A percentile compares a stretch with the other conserved stretches of the same genome.
phyloP scores from a whole-genome alignment of 352 stramenopile genomes.

The Phytophthora macrochlamydospora region DNA sequence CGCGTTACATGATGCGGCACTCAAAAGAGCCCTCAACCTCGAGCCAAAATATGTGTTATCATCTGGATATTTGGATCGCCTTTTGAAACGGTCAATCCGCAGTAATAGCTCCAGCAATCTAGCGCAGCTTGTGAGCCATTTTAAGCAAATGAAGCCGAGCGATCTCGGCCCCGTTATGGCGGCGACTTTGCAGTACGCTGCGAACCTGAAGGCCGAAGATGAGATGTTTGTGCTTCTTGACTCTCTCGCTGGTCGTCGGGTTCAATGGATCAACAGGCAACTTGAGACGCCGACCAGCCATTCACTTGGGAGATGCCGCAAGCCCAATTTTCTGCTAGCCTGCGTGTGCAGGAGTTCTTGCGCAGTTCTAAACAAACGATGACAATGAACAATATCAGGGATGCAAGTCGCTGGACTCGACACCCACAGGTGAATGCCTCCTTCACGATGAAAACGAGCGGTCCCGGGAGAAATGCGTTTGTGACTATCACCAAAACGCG shows the following conservation, averaged over 20 bases:
- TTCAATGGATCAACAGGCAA: constrained; percentile 13
- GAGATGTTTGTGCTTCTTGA: constrained; percentile 3
- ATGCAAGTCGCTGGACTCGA: neutral
- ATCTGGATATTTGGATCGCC: neutral
- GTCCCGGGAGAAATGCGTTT: neutral
- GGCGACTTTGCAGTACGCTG: neutral
- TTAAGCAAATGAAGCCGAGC: constrained; percentile 11
- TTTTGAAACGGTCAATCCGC: constrained; percentile 7
- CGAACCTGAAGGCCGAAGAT: neutral
- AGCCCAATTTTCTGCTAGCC: neutral
- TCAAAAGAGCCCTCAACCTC: constrained; percentile 1
- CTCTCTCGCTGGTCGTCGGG: constrained; percentile 2
- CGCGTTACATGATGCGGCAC: neutral
- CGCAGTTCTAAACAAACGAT: neutral
- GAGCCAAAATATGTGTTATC: neutral
- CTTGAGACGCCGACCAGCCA: constrained; percentile 2
- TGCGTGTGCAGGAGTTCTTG: neutral
- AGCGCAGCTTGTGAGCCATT: neutral
- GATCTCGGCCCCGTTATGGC: constrained; percentile 3
- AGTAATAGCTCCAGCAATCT: neutral
- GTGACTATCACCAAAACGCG: neutral
- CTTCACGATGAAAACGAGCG: neutral
- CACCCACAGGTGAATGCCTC: neutral
- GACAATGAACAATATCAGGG: neutral
- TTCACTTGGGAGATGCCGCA: constrained; percentile 18